Percentiles rank a stretch among this genome's conserved stretches.
Evolutionary conservation across 2,329 filamentous ascomycete genomes (phyloP).

Genomic region (Colletotrichum limetticola): DNA sequence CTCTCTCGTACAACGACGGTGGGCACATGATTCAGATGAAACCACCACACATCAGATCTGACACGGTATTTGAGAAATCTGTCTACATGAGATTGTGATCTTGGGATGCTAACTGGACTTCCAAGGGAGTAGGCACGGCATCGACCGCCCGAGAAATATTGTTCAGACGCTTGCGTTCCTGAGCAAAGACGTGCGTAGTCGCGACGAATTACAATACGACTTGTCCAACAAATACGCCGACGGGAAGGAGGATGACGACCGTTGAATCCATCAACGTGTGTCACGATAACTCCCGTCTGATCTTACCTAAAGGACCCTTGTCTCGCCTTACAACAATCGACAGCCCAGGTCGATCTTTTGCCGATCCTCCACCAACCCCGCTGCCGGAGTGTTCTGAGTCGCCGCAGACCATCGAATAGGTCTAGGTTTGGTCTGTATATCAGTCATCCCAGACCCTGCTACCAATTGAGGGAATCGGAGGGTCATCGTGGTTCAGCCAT

Average conservation of each 20-base stretch:
- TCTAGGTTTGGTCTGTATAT: neutral
- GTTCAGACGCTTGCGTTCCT: neutral
- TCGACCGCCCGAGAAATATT: neutral
- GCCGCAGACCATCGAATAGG: neutral
- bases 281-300: slow-evolving; percentile 17
- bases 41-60: slow-evolving; percentile 5
- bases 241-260: neutral
- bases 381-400: neutral
- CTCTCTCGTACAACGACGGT: neutral
- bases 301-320: neutral
- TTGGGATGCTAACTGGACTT: neutral
- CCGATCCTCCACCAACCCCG: slow-evolving; percentile 21
- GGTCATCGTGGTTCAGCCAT: neutral
- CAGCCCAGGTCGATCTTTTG: slow-evolving; percentile 2
- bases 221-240: neutral
- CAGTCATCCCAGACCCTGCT: neutral
- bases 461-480: neutral
- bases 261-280: neutral
- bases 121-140: neutral
- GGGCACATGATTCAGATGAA: slow-evolving; percentile 18
- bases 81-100: neutral
- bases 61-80: slow-evolving; percentile 16
- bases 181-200: neutral
- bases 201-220: neutral
- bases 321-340: neutral